These are phyloP conservation scores for Moniliella sp. DNA, from an alignment of 1,284 basidiomycete species.

Conservation along the genomic window DNA sequence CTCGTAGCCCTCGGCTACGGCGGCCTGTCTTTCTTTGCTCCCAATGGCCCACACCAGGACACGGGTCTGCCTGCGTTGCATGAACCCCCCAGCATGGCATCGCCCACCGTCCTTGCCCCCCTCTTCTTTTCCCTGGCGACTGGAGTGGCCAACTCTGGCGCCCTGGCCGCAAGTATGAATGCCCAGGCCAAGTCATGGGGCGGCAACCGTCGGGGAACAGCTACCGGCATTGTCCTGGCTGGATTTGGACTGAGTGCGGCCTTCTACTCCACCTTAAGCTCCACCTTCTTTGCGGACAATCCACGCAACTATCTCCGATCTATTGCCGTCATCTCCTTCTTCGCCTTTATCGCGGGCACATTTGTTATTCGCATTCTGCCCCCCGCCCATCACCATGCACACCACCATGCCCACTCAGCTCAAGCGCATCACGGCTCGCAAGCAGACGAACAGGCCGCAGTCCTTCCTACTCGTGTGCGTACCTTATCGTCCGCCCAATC, in stretches of 20 bases:
- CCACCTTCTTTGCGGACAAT: constrained; percentile 47
- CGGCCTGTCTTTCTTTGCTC: constrained; percentile 6
- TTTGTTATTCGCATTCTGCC: constrained; percentile 46
- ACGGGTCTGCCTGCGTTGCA: constrained; percentile 7
- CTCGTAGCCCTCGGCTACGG: constrained; percentile 15
- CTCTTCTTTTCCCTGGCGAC: constrained; percentile 13
- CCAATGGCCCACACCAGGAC: constrained; percentile 1
- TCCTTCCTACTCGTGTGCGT: too few relatives aligned
- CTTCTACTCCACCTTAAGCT: constrained; percentile 49
- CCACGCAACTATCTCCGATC: constrained; percentile 49
- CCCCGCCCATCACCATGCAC: constrained; percentile 9
- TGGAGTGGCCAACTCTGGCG: constrained; percentile 19
- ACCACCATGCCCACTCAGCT: too few relatives aligned
- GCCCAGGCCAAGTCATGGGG: constrained; percentile 25
- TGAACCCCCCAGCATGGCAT: too few relatives aligned
- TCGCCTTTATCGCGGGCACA: constrained; percentile 49
- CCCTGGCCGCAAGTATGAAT: constrained; percentile 28
- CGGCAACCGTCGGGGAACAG: constrained; percentile 40
- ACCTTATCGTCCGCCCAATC: too few relatives aligned
- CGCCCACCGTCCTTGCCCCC: constrained; percentile 8
- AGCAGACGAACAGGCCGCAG: too few relatives aligned
- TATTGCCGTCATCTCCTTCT: constrained; percentile 48
- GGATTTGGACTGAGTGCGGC: constrained; percentile 64
- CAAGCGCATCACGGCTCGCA: too few relatives aligned
- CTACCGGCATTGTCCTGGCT: constrained; percentile 51